These are phyloP conservation scores for Cnidoscolus chayamansa DNA, from an alignment of 441 rosid genomes.

Conservation along the genomic window DNA sequence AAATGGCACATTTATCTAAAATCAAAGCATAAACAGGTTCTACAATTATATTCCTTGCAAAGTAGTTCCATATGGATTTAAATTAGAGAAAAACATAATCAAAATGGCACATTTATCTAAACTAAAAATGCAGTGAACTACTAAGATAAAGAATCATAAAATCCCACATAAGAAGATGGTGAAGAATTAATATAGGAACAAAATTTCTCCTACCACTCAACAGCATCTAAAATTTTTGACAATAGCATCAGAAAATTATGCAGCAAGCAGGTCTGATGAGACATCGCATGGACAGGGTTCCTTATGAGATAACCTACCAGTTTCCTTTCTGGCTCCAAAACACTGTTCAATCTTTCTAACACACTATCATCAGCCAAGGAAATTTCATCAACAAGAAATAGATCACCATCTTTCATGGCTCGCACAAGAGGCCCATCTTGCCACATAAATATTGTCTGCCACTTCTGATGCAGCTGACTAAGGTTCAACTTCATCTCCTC, in stretches of 20 bases:
- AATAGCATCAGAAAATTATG: neutral
- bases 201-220: neutral
- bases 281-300: neutral
- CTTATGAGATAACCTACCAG: slow-evolving; percentile 46
- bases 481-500: slow-evolving; percentile 56
- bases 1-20: too few species aligned
- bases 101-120: neutral
- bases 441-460: slow-evolving; percentile 91
- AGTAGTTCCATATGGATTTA: neutral
- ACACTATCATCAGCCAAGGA: slow-evolving; percentile 99
- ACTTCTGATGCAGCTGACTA: slow-evolving; percentile 56
- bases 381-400: slow-evolving; percentile 94
- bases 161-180: neutral
- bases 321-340: slow-evolving; percentile 88
- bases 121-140: neutral
- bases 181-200: neutral
- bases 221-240: neutral
- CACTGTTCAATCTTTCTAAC: slow-evolving; percentile 92
- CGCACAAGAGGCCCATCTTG: slow-evolving; percentile 98
- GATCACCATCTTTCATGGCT: slow-evolving; percentile 88
- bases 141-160: neutral
- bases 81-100: neutral
- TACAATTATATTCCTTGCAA: neutral
- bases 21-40: neutral
- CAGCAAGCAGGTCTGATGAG: neutral